Evolutionary conservation across 352 stramenopile genomes (phyloP).

Genomic region (Pythium aphanidermatum): DNA sequence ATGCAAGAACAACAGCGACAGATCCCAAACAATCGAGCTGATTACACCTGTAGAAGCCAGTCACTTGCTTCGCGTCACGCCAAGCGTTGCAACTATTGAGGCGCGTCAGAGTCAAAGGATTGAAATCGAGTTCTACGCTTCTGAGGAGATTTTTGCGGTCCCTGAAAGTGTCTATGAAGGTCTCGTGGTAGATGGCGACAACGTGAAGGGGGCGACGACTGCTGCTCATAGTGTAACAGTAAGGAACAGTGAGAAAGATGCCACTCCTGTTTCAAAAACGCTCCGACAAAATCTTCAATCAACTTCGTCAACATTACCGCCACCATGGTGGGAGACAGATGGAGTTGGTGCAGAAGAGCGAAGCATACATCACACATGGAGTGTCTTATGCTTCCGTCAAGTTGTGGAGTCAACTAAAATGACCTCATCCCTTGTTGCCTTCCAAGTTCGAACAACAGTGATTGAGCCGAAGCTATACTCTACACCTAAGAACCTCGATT

Average conservation of each 20-base stretch:
- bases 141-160: constrained; percentile 34
- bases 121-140: constrained; percentile 78
- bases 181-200: not conserved
- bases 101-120: constrained; percentile 44
- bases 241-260: not conserved
- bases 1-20: constrained; percentile 34
- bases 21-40: constrained; percentile 37
- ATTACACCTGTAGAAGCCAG: constrained; percentile 26
- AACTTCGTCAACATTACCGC: not conserved
- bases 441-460: constrained; percentile 64
- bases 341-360: constrained; percentile 36
- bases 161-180: constrained; percentile 8
- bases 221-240: constrained; percentile 7
- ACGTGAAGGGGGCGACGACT: not conserved
- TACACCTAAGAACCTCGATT: constrained; percentile 49
- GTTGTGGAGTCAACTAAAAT: not conserved
- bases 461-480: constrained; percentile 45
- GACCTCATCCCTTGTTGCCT: constrained; percentile 10
- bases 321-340: constrained; percentile 10
- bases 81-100: constrained; percentile 46
- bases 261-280: not conserved
- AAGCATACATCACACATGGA: constrained; percentile 76
- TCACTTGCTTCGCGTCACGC: constrained; percentile 47
- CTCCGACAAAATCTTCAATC: not conserved
- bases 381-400: constrained; percentile 62